These are phyloP conservation scores for Nowakowskiella sp. DNA, from an alignment of 192 early-diverging fungal genomes.

Conservation along the genomic window DNA sequence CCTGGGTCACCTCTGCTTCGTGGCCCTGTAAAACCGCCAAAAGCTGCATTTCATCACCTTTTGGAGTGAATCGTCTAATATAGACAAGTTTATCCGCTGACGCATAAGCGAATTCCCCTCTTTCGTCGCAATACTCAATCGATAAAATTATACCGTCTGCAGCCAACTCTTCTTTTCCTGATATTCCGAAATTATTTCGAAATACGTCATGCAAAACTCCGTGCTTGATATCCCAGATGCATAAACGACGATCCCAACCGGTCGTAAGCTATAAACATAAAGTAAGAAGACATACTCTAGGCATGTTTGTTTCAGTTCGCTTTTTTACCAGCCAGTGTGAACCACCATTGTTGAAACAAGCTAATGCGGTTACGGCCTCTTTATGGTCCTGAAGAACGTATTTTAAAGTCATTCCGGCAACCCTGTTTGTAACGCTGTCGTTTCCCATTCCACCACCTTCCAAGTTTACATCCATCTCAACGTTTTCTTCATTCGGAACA, in stretches of 20 bases:
- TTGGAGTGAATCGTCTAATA: slow-evolving; percentile 40
- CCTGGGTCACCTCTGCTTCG: slow-evolving; percentile 53
- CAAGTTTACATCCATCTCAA: slow-evolving; percentile 14
- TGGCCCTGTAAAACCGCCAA: slow-evolving; percentile 48
- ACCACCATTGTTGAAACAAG: slow-evolving; percentile 34
- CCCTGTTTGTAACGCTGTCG: slow-evolving; percentile 44
- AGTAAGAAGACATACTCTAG: background rate
- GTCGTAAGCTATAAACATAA: slow-evolving; percentile 25
- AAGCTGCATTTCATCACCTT: slow-evolving; percentile 44
- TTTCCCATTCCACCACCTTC: slow-evolving; percentile 1
- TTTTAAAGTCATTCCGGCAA: slow-evolving; percentile 48
- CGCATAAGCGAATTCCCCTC: slow-evolving; percentile 48
- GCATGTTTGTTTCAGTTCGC: background rate
- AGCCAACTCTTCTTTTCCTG: slow-evolving; percentile 40
- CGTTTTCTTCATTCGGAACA: slow-evolving; percentile 16
- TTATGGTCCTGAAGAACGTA: slow-evolving; percentile 40
- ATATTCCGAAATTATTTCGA: slow-evolving; percentile 8
- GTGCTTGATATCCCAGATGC: slow-evolving; percentile 38
- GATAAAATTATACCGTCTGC: slow-evolving; percentile 52
- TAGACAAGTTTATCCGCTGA: slow-evolving; percentile 47
- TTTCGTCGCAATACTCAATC: slow-evolving; percentile 39
- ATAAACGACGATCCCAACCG: slow-evolving; percentile 52
- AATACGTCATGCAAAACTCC: slow-evolving; percentile 38
- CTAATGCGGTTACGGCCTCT: slow-evolving; percentile 41
- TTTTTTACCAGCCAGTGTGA: slow-evolving; percentile 41